Conservation (phyloP, 495 filamentous ascomycete species). For the Talaromyces wortmannii region DNA sequence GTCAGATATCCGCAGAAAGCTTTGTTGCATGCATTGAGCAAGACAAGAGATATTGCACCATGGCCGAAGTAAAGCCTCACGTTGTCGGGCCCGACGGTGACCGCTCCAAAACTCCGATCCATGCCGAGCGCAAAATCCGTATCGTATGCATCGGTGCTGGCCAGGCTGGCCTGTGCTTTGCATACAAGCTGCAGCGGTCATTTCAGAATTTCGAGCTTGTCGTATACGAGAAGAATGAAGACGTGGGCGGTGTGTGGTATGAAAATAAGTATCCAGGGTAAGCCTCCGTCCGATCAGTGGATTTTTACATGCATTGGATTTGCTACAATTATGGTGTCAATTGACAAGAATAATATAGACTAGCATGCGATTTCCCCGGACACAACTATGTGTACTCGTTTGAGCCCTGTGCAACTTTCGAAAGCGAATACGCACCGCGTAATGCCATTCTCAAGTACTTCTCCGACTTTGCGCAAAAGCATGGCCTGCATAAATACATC, state of each 20-base stretch:
- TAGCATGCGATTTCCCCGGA: background rate
- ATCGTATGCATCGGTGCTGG: constrained; percentile 55
- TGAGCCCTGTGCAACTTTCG: constrained; percentile 13
- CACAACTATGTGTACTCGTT: constrained; percentile 20
- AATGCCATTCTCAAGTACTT: constrained; percentile 45
- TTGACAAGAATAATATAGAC: background rate
- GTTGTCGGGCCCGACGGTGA: too few species aligned
- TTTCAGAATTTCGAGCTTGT: constrained; percentile 43
- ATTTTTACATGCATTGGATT: constrained; percentile 12
- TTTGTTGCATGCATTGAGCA: too few species aligned
- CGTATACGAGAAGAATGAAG: constrained; percentile 65
- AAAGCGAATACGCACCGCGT: constrained; percentile 25
- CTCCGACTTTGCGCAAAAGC: constrained; percentile 15
- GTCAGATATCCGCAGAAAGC: too few species aligned
- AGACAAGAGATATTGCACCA: too few species aligned
- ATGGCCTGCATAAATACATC: constrained; percentile 30
- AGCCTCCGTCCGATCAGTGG: constrained; percentile 44
- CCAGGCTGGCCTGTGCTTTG: constrained; percentile 43
- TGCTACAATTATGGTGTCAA: background rate
- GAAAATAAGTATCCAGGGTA: constrained; percentile 30
- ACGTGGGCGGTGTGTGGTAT: constrained; percentile 58
- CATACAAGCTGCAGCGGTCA: constrained; percentile 41
- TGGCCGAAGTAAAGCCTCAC: too few species aligned
- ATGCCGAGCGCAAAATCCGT: constrained; percentile 34
- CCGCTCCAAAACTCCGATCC: constrained; percentile 26